Evolutionary conservation across 1,284 basidiomycete genomes (phyloP), one percentile per base, ranked within the genome.

Genomic region (Moniliophthora roreri): DNA sequence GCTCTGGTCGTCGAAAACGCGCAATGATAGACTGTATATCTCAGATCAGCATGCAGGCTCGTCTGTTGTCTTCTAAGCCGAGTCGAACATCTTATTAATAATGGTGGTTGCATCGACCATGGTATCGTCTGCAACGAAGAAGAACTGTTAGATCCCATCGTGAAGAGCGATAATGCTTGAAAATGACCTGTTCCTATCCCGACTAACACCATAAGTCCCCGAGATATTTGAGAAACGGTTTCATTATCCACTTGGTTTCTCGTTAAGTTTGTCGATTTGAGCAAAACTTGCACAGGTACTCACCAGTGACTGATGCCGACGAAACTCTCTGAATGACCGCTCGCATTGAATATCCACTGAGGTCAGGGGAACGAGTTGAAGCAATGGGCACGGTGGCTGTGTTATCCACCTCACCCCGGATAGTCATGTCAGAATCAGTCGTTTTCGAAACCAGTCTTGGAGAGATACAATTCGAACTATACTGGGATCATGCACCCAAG

Each of bases 401-500:
- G 24, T 37, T 15, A 36, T n/a, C 24, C 21, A 11, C n/a, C 24
- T 18, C 7, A 20, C 38, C 9, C 36, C 16, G 20, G n/a, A 16
- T n/a, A 36, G 16, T 15, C 42, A 61, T 58, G 58, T 68, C 70
- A 63, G 81, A 83, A 35, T 82, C 84, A 28, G 89, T 93, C 15
- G 81, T 91, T 24, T 71, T 96, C 37, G 88, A 94, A 69, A 97
- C 94, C 15, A 93, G 80, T 60, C 72, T 96, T 66, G 94, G 93
- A n/a, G 85, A 93, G 55, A 76, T 96, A 55, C 85, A 89, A 56
- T 76, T 97, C 9, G 94, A 97, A 73, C 79, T 98, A 24, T 97
- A 97, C 72, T 91, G 87, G 81, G 73, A 91, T 35, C 93, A 97
- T 69, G 92, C 93, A 1, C 95, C 94, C 23, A 87, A 84, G 71